phyloP scores from a whole-genome alignment of 495 filamentous ascomycete genomes.

The Mytilinidion resinicola region DNA sequence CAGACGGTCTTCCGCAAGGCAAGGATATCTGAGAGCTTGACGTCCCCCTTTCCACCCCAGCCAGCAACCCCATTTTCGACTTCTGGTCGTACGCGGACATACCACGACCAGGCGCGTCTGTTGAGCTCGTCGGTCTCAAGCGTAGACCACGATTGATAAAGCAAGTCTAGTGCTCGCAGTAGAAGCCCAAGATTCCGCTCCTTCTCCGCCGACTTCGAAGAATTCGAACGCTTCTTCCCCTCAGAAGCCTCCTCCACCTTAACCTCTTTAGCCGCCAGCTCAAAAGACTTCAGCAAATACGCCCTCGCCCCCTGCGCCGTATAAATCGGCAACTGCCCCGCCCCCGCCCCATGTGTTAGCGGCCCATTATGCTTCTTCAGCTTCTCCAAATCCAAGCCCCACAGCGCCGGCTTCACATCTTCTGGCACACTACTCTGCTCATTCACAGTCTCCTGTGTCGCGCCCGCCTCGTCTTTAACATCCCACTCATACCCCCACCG shows the following conservation, averaged over 20 bases:
- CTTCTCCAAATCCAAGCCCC: constrained; percentile 73
- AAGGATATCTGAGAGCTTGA: constrained; percentile 61
- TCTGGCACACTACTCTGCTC: constrained; percentile 3
- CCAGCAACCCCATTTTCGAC: constrained; percentile 65
- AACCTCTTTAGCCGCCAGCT: constrained; percentile 27
- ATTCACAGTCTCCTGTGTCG: constrained; percentile 27
- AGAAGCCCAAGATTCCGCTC: constrained; percentile 61
- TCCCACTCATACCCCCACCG: constrained; percentile 68
- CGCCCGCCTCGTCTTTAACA: constrained; percentile 35
- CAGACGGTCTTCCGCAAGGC: constrained; percentile 43
- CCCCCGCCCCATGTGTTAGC: constrained; percentile 17
- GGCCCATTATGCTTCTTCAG: constrained; percentile 43
- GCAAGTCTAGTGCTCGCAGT: constrained; percentile 58
- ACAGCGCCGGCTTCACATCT: constrained; percentile 53
- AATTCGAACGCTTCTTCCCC: constrained; percentile 35
- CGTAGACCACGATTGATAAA: constrained; percentile 64
- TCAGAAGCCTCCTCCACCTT: background rate
- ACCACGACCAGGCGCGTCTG: constrained; percentile 72
- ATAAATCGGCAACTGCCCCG: constrained; percentile 54
- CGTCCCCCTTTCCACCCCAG: constrained; percentile 72
- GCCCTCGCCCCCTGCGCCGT: constrained; percentile 55
- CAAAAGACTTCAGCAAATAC: constrained; percentile 59
- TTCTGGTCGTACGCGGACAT: constrained; percentile 63
- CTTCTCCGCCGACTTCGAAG: constrained; percentile 41
- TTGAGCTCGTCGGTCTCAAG: constrained; percentile 59